Evolutionary conservation across 2,329 filamentous ascomycete genomes (phyloP), one percentile per base, ranked within the genome.

Genomic region (Amphichorda felina): DNA sequence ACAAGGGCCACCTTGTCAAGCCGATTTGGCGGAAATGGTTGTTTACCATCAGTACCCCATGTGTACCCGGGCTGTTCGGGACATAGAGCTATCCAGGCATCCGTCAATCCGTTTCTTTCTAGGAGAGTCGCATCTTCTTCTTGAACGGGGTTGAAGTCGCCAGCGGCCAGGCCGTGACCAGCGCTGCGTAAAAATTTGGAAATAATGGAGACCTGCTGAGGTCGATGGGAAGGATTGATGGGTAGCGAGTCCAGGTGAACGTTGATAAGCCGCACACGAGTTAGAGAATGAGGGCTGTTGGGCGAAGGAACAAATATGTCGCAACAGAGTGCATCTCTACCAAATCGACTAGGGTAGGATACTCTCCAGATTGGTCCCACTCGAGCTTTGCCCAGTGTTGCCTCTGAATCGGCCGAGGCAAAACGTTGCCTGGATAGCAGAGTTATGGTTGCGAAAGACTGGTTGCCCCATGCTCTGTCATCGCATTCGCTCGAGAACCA

Each of bases 131-230:
- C 39, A 35, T 64, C 60, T 30, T 56, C 50, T 1, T 52, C 48
- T 4, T 57, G 41, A 3, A 59, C 50, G 3, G 55, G 52, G 35
- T 63, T 61, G 39, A 62, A 63, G 35, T 62, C 57, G 9, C 59
- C 60, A 3, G 58, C 57, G 2, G 61, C 46, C 4, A 63, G 30
- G 0, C 56, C 58, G 17, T 39, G 42, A 1, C 46, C 49, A 3
- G 47, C 38, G 11, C 41, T 41, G 17, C 40, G 44, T 4, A 62
- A 41, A 10, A 54, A 40, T 4, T 37, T 37, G 0, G 50, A 42
- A 2, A 47, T 40, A 11, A 53, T 48, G 1, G 45, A 41, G 2
- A 60, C 27, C 36, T 60, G 56, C 1, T 38, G 36, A 0, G 50
- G 53, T 4, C 58, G 50, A 4, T 35, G 40, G n/a, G 47, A 56